A percentile compares a stretch with the other conserved stretches of the same genome.
Evolutionary conservation across 2,329 filamentous ascomycete genomes (phyloP).

Genomic region (Thermochaetoides dissita): DNA sequence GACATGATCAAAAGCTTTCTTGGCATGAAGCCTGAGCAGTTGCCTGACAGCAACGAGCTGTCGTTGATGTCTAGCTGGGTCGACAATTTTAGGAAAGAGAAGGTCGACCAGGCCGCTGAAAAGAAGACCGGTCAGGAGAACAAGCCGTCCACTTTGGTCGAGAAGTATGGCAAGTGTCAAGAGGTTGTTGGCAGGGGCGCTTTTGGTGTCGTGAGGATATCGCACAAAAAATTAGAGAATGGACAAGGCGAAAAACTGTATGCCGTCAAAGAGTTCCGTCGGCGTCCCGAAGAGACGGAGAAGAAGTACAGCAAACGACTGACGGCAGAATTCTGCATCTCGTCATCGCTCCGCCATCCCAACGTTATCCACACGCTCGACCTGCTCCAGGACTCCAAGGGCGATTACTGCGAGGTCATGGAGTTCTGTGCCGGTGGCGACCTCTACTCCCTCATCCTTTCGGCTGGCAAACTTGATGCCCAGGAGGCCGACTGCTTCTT

Average conservation of each 20-base stretch:
- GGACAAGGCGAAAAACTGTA: slow-evolving; percentile 78
- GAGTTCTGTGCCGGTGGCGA: slow-evolving; percentile 96
- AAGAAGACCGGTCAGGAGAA: slow-evolving; percentile 59
- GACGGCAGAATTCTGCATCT: slow-evolving; percentile 96
- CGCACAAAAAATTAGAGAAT: slow-evolving; percentile 81
- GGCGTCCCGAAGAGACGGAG: slow-evolving; percentile 81
- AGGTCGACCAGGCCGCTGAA: slow-evolving; percentile 60
- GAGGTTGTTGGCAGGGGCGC: slow-evolving; percentile 92
- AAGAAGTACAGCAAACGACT: slow-evolving; percentile 97
- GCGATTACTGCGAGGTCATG: slow-evolving; percentile 98
- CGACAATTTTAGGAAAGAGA: slow-evolving; percentile 79
- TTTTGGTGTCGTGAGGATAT: slow-evolving; percentile 94
- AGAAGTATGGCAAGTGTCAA: slow-evolving; percentile 98
- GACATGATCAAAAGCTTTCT: slow-evolving; percentile 83
- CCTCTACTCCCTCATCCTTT: slow-evolving; percentile 81
- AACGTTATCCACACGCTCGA: slow-evolving; percentile 98
- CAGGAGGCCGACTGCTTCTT: slow-evolving; percentile 95
- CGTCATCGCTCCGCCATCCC: slow-evolving; percentile 86
- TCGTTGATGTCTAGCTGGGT: slow-evolving; percentile 95
- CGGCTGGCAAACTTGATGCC: slow-evolving; percentile 82
- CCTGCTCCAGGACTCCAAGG: slow-evolving; percentile 87
- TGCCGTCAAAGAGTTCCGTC: slow-evolving; percentile 95
- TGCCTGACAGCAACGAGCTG: slow-evolving; percentile 57
- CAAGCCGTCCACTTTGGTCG: slow-evolving; percentile 59
- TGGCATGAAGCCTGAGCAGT: slow-evolving; percentile 69